Evolutionary conservation across 1,284 basidiomycete species (phyloP).

Genomic region (Wallemia mellicola): DNA sequence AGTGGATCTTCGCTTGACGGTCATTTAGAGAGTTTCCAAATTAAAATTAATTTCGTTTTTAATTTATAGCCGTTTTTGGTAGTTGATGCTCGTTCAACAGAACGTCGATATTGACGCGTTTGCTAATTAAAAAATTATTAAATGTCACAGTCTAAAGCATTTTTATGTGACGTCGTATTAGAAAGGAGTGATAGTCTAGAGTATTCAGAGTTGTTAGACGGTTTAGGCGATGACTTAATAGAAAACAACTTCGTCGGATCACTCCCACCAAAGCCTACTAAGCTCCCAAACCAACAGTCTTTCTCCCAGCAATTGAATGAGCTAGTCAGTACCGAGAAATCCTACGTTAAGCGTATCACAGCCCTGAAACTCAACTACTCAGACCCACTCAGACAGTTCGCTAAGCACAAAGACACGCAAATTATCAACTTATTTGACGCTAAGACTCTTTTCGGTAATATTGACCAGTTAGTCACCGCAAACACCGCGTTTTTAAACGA

Average conservation of each 20-base stretch:
- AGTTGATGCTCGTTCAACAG: no score
- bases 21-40: no score
- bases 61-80: not conserved
- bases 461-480: slow-evolving; percentile 59
- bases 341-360: slow-evolving; percentile 40
- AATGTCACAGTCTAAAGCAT: not conserved
- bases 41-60: no score
- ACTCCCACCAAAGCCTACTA: not conserved
- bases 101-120: no score
- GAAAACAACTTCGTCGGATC: no score
- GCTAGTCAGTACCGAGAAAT: slow-evolving; percentile 39
- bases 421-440: slow-evolving; percentile 72
- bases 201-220: no score
- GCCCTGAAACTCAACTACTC: slow-evolving; percentile 57
- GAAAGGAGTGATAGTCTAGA: not conserved
- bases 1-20: not conserved
- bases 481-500: slow-evolving; percentile 63
- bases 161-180: not conserved
- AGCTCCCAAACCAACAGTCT: not conserved
- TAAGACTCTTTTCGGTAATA: slow-evolving; percentile 72
- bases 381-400: slow-evolving; percentile 58
- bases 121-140: not conserved
- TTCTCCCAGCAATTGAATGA: slow-evolving; percentile 24
- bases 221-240: no score
- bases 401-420: slow-evolving; percentile 48